These are phyloP conservation scores for Physcomitrellopsis africana DNA, from an alignment of 225 moss, liverwort and hornwort genomes.

Conservation along the genomic window DNA sequence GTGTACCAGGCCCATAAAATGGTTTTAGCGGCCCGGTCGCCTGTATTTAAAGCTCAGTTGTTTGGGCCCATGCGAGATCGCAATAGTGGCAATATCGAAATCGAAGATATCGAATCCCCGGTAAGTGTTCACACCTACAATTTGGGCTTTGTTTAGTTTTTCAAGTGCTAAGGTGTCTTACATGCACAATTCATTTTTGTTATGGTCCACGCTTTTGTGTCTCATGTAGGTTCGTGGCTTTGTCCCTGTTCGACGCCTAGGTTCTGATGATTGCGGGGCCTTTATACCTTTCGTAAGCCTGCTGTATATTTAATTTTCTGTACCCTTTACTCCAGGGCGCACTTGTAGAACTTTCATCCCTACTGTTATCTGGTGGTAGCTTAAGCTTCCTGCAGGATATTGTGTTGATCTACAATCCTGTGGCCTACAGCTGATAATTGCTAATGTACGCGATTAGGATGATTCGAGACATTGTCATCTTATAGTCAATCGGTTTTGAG, in stretches of 20 bases:
- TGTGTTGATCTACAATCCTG: background rate
- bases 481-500: too few relatives aligned
- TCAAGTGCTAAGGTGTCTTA: background rate
- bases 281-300: background rate
- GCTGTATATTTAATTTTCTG: background rate
- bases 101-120: slow-evolving; percentile 91
- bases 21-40: slow-evolving; percentile 90
- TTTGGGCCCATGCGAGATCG: slow-evolving; percentile 98
- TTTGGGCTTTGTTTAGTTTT: slow-evolving; percentile 3
- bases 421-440: too few relatives aligned
- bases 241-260: background rate
- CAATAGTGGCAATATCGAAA: slow-evolving; percentile 81
- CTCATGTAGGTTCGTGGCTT: background rate
- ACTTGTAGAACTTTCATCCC: too few relatives aligned
- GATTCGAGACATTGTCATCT: background rate
- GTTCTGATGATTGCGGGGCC: too few relatives aligned
- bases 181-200: background rate
- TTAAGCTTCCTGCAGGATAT: background rate
- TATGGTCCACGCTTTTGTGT: background rate
- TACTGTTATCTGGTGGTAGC: too few relatives aligned
- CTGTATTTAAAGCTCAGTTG: slow-evolving; percentile 95
- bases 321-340: too few relatives aligned
- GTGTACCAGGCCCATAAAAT: slow-evolving; percentile 90
- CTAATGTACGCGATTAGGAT: background rate
- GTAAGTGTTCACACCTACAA: slow-evolving; percentile 37